A percentile compares a stretch with the other conserved stretches of the same genome.
phyloP scores from a whole-genome alignment of 2,329 filamentous ascomycete species.

The Penicillium sp. region DNA sequence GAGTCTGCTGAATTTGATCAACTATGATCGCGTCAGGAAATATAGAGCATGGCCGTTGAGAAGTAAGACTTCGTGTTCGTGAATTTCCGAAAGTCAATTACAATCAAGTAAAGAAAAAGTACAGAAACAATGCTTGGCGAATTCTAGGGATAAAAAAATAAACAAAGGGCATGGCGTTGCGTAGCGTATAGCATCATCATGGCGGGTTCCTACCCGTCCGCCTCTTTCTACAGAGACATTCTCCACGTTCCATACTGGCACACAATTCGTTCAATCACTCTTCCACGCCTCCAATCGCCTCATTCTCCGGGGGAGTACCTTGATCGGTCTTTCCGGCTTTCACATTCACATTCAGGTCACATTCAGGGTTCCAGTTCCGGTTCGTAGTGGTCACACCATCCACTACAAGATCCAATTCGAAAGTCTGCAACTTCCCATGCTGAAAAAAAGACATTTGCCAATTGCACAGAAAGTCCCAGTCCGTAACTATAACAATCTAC shows the following conservation, averaged over 20 bases:
- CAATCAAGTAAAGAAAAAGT: constrained; percentile 8
- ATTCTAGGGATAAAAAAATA: constrained; percentile 20
- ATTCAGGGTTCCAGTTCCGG: too few species aligned
- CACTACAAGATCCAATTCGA: constrained; percentile 3
- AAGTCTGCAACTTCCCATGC: not conserved
- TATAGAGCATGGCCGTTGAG: too few species aligned
- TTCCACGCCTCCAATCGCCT: not conserved
- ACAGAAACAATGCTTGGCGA: constrained; percentile 23
- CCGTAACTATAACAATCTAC: constrained; percentile 32
- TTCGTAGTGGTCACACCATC: not conserved
- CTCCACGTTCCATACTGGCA: not conserved
- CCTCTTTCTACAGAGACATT: constrained; percentile 27
- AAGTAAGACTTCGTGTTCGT: not conserved
- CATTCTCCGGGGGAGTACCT: too few species aligned
- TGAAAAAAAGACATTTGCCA: constrained; percentile 4
- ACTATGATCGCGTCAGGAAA: too few species aligned
- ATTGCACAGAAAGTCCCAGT: not conserved
- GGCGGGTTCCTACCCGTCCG: constrained; percentile 20
- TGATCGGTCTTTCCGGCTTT: too few species aligned
- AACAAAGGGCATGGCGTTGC: constrained; percentile 28
- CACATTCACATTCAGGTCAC: too few species aligned
- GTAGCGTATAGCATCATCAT: constrained; percentile 33
- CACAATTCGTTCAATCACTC: not conserved
- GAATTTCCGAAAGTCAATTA: constrained; percentile 2
- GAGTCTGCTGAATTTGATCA: too few species aligned